These are phyloP conservation scores for Plectosphaerella plurivora DNA, from an alignment of 2,329 filamentous ascomycete species.

Conservation along the genomic window DNA sequence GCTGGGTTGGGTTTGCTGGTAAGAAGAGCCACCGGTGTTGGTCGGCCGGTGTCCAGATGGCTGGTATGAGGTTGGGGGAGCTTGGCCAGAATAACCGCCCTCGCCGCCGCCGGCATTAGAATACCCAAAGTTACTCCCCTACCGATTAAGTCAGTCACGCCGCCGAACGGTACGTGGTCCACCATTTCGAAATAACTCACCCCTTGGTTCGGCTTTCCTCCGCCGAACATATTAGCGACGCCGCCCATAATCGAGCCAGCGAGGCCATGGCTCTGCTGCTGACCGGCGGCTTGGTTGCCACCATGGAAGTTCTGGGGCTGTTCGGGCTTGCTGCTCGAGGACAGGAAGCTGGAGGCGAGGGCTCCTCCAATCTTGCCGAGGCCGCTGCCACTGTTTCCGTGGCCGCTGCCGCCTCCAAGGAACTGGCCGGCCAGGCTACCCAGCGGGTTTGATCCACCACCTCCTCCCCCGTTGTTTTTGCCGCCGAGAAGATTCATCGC, in stretches of 20 bases:
- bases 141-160: background rate
- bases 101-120: constrained; percentile 44
- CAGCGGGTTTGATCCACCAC: constrained; percentile 32
- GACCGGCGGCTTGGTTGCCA: constrained; percentile 22
- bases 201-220: constrained; percentile 36
- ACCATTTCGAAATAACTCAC: constrained; percentile 21
- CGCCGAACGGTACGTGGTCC: background rate
- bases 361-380: constrained; percentile 53
- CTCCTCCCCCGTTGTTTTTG: constrained; percentile 34
- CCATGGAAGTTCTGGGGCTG: constrained; percentile 45
- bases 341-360: constrained; percentile 51
- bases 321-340: constrained; percentile 42
- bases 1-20: constrained; percentile 19
- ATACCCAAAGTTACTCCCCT: constrained; percentile 60
- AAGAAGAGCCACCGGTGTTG: constrained; percentile 22
- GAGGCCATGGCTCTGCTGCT: constrained; percentile 40
- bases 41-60: constrained; percentile 18
- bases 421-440: constrained; percentile 44
- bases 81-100: constrained; percentile 57
- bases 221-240: constrained; percentile 47
- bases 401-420: constrained; percentile 24
- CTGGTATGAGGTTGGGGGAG: constrained; percentile 60
- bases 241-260: constrained; percentile 51
- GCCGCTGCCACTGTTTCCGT: constrained; percentile 23
- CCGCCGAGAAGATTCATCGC: constrained; percentile 55